Evolutionary conservation across 2,329 filamentous ascomycete species (phyloP).

Genomic region (Lecanicillium sp.): DNA sequence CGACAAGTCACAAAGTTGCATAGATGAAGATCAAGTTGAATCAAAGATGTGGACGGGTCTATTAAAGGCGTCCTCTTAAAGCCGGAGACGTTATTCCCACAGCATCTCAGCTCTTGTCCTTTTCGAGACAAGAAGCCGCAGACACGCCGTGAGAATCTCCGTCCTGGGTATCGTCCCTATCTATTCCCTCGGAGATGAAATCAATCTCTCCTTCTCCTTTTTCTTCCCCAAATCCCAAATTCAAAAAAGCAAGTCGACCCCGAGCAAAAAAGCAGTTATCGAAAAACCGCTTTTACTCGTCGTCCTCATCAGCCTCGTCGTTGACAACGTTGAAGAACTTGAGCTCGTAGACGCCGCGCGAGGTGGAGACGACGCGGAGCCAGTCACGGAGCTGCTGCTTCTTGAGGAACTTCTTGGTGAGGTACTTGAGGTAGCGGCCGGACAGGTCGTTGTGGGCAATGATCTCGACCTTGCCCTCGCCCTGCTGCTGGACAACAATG

Average conservation of each 20-base stretch:
- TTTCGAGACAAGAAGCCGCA: constrained; percentile 1
- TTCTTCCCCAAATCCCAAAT: not conserved
- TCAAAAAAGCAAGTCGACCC: not conserved
- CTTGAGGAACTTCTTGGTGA: constrained; percentile 99
- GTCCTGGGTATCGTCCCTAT: constrained; percentile 1
- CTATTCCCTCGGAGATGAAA: too few relatives aligned
- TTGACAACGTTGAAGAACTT: constrained; percentile 99
- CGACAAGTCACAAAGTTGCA: constrained; percentile 1
- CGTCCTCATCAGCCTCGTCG: constrained; percentile 95
- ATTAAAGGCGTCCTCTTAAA: constrained; percentile 2
- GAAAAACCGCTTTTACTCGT: constrained; percentile 64
- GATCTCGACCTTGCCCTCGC: constrained; percentile 97
- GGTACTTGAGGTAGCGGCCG: constrained; percentile 98
- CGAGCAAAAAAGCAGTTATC: not conserved
- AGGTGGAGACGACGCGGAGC: constrained; percentile 97
- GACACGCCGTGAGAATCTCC: constrained; percentile 1
- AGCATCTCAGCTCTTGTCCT: constrained; percentile 1
- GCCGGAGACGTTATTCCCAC: constrained; percentile 1
- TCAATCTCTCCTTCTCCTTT: not conserved
- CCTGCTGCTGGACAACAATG: constrained; percentile 82
- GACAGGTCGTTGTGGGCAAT: constrained; percentile 97
- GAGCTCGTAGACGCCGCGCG: constrained; percentile 97
- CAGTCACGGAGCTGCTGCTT: constrained; percentile 99
- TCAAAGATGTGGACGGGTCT: constrained; percentile 6
- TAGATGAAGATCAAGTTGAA: not conserved